phyloP scores from a whole-genome alignment of 208 protist species.

The Leishmania martiniquensis region DNA sequence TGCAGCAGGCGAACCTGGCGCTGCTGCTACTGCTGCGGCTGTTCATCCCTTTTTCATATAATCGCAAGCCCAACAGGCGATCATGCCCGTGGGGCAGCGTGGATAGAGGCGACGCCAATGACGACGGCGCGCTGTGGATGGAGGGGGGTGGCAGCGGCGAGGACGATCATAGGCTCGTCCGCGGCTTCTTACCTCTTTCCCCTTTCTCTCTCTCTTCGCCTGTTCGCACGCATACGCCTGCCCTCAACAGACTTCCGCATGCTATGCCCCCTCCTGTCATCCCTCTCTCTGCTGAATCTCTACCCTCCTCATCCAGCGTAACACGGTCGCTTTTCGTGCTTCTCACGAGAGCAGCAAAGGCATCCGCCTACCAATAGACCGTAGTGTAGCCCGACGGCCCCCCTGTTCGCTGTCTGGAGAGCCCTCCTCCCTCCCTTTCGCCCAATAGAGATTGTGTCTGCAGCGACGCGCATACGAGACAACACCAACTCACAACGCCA shows the following conservation, averaged over 20 bases:
- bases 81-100: too few relatives aligned
- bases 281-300: background rate
- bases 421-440: too few relatives aligned
- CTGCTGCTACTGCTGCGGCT: background rate
- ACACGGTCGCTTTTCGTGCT: background rate
- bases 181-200: background rate
- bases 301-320: background rate
- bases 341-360: background rate
- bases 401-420: background rate
- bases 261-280: background rate
- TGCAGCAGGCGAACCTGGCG: too few relatives aligned
- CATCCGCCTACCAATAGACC: background rate
- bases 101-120: background rate
- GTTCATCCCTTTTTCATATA: too few relatives aligned
- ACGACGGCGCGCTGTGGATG: background rate
- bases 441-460: background rate
- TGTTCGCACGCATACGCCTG: background rate
- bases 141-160: background rate
- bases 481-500: background rate
- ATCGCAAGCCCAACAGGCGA: background rate
- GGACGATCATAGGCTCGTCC: background rate
- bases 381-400: background rate
- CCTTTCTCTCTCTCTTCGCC: background rate
- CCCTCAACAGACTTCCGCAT: background rate
- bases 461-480: background rate